Evolutionary conservation across 1,139 yeast genomes (phyloP).

Genomic region (Spathaspora sp.): DNA sequence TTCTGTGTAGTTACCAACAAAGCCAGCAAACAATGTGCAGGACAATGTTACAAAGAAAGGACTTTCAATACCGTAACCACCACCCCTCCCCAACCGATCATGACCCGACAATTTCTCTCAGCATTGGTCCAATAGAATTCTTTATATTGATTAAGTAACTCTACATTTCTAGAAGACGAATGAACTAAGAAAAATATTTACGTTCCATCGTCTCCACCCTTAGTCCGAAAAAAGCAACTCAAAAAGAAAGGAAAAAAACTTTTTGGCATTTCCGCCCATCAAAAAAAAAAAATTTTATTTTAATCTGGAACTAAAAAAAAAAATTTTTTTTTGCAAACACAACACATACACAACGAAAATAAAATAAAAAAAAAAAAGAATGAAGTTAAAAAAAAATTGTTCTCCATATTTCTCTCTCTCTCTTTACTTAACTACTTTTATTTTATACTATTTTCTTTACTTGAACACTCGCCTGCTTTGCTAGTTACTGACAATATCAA

Average conservation of each 20-base stretch:
- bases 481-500: neutral
- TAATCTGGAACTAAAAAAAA: neutral
- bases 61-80: no score
- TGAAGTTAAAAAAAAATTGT: neutral
- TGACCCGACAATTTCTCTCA: no score
- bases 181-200: neutral
- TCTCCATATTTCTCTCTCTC: neutral
- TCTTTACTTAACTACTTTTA: neutral
- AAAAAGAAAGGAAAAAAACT: neutral
- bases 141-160: neutral
- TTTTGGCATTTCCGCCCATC: slow-evolving; percentile 1
- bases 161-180: neutral
- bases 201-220: neutral
- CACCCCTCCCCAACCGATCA: no score
- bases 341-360: neutral
- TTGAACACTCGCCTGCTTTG: neutral
- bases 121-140: no score
- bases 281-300: neutral
- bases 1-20: neutral
- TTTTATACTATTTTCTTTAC: neutral
- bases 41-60: neutral
- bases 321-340: neutral
- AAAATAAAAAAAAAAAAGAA: neutral
- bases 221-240: neutral
- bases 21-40: neutral